These are phyloP conservation scores for Macrolepiota dolichaula DNA, from an alignment of 768 basidiomycete species.

Conservation along the genomic window DNA sequence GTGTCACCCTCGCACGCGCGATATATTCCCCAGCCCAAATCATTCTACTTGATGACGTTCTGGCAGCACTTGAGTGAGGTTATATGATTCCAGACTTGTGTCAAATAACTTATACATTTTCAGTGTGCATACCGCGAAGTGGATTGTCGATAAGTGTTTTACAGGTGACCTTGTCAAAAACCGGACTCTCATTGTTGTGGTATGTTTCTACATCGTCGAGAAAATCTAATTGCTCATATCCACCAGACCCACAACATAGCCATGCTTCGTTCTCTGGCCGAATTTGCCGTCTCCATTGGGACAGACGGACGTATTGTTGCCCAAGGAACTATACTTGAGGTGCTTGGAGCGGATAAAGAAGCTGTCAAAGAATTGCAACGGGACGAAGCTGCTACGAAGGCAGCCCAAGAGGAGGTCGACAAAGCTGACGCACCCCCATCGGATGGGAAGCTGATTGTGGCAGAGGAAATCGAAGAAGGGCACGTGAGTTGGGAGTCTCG, in stretches of 20 bases:
- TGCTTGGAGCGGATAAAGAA: slow-evolving; percentile 30
- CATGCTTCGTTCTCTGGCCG: slow-evolving; percentile 46
- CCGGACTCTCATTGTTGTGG: slow-evolving; percentile 80
- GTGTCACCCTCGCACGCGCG: slow-evolving; percentile 41
- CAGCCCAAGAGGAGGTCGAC: slow-evolving; percentile 26
- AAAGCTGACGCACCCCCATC: slow-evolving; percentile 19
- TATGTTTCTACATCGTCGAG: slow-evolving; percentile 20
- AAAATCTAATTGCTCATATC: not conserved
- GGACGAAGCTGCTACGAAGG: slow-evolving; percentile 25
- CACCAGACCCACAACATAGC: slow-evolving; percentile 45
- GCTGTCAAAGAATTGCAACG: slow-evolving; percentile 21
- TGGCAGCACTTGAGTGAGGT: slow-evolving; percentile 53
- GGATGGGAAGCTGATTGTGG: slow-evolving; percentile 56
- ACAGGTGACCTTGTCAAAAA: slow-evolving; percentile 71
- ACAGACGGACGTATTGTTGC: slow-evolving; percentile 47
- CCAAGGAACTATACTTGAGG: slow-evolving; percentile 46
- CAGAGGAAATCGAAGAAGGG: slow-evolving; percentile 60
- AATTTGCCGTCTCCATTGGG: slow-evolving; percentile 54
- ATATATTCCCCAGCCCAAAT: slow-evolving; percentile 51
- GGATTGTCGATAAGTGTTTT: slow-evolving; percentile 76
- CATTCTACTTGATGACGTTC: slow-evolving; percentile 69
- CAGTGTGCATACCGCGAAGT: slow-evolving; percentile 74
- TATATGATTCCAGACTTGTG: not conserved
- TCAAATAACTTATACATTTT: not conserved
- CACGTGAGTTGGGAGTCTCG: slow-evolving; percentile 51